Base-by-base conservation (phyloP, 257 asterid species). In the Nicotiana attenuata region DNA sequence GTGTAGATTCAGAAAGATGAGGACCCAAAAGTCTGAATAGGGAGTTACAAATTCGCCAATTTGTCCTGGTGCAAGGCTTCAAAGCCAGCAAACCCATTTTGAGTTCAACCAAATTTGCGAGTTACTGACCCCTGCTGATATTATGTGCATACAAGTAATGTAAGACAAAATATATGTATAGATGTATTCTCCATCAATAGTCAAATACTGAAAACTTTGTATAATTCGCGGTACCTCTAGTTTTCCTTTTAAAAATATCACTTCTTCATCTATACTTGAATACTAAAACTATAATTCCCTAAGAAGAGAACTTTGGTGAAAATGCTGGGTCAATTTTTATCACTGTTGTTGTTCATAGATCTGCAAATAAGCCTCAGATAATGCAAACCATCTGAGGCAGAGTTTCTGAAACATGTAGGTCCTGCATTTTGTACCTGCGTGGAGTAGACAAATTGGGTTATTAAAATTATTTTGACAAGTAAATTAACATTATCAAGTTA, bases 391-490 rank as follows among this genome's bases (percentile, higher is more conserved):
- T 91, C 84, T 95, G 97, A 6, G 98, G 98, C 29, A 95, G 86
- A n/a, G 99, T 93, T 83, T 95, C 98, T 0, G 97, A 88, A 11
- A 95, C 98, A 14, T 92, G 99, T 81, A 95, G 95, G 77, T 95
- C 99, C 84, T 95, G 97, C 97, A 95, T 92, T 88, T 95, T 97
- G 63, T 92, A 95, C 99, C 97, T 93, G 89, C 35, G 38, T 47
- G 68, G 78, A 35, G 19, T 38, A 10, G 10, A n/a, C 19, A 52
- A 13, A 19, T 45, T 8, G 61, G 50, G 28, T 65, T 29, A 28
- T 29, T 10, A 45, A 8, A n/a, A 53, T 5, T 52, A n/a, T 61
- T 22, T 61, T 61, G 31, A 68, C 55, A 20, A 15, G 22, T 15
- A 26, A 31, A 9, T 13, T 8, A 53, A 28, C 33, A 61, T 22